Base-by-base conservation (phyloP, 1,284 basidiomycete genomes). In the Austroboletus novae-zelandiae region DNA sequence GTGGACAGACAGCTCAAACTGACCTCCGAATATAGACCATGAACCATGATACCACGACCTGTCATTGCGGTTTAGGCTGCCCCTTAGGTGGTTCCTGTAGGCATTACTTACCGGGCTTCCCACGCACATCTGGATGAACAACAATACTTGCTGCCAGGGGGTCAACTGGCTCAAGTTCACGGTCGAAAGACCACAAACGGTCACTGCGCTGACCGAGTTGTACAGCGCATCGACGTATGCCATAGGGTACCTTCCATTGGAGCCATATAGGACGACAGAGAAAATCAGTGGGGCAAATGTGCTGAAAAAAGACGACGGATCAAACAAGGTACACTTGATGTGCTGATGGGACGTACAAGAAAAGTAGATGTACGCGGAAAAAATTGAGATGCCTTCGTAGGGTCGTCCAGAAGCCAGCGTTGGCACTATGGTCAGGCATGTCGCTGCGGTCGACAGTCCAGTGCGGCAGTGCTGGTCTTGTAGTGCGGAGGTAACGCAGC, bases 221-320 rank as follows among this genome's bases (percentile, higher is more conserved):
- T 83, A 94, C 40, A 93, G 76, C 11, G 83, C 75, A 62, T 93
- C 90, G 62, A 91, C 78, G 67, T 89, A 91, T 35, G 76, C 59
- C 43, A 90, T 75, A 43, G 76, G 79, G 57, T 75, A 78, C 48
- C 71, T 66, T 40, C 85, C 86, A 76, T 89, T 89, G 67, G 77
- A 78, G n/a, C 80, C 85, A 57, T 83, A 93, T 60, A 92, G 78
- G 45, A 93, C 81, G 27, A 64, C 79, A 18, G 90, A 89, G 62
- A 81, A 82, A 43, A 91, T 73, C 52, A 93, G 73, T 9, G 89
- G 90, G 0, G 80, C 82, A 61, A 91, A 80, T 11, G 82, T 83
- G 64, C 90, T 93, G 65, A 56, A 47, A 45, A 40, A 39, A 50
- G 4, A n/a, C 1, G 9, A 43, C 62, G 48, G 64, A 51, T 36